phyloP scores from a whole-genome alignment of 2,329 filamentous ascomycete species.

The Neocatenulostroma microsporum region DNA sequence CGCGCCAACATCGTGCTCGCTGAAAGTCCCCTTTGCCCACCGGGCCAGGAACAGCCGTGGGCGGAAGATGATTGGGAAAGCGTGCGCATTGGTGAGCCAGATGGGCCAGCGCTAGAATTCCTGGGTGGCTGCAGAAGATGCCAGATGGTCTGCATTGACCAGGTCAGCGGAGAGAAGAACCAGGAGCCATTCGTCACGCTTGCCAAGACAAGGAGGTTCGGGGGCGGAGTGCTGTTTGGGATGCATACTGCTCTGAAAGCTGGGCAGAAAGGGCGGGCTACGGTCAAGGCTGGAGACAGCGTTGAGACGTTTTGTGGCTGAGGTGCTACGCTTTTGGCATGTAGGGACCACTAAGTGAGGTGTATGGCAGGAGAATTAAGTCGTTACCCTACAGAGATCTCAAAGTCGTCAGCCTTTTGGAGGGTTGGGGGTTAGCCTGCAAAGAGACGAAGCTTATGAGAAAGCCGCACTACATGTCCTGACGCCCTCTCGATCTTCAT shows the following conservation, averaged over 20 bases:
- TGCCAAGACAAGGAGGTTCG: constrained; percentile 73
- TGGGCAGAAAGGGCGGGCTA: not conserved
- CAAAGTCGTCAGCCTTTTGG: too few relatives aligned
- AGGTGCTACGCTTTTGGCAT: too few relatives aligned
- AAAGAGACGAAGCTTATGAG: too few relatives aligned
- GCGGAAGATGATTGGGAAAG: constrained; percentile 70
- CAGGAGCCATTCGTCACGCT: constrained; percentile 85
- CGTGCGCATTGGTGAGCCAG: constrained; percentile 52
- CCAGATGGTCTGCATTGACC: constrained; percentile 94
- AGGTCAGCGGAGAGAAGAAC: constrained; percentile 66
- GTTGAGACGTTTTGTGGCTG: constrained; percentile 9
- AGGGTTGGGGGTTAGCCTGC: too few relatives aligned
- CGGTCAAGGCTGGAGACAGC: constrained; percentile 8
- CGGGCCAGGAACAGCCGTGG: constrained; percentile 54
- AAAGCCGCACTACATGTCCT: too few relatives aligned
- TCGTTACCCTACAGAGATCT: too few relatives aligned
- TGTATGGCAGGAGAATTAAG: too few relatives aligned
- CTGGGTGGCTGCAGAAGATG: constrained; percentile 81
- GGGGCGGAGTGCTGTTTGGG: constrained; percentile 84
- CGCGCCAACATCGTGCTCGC: constrained; percentile 79
- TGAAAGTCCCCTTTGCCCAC: constrained; percentile 36
- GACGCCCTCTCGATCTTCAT: too few relatives aligned
- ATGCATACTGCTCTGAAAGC: constrained; percentile 51
- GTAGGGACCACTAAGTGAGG: too few relatives aligned
- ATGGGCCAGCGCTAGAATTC: constrained; percentile 54